Conservation (phyloP, 2,329 filamentous ascomycete genomes). For the Calonectria honghensis region DNA sequence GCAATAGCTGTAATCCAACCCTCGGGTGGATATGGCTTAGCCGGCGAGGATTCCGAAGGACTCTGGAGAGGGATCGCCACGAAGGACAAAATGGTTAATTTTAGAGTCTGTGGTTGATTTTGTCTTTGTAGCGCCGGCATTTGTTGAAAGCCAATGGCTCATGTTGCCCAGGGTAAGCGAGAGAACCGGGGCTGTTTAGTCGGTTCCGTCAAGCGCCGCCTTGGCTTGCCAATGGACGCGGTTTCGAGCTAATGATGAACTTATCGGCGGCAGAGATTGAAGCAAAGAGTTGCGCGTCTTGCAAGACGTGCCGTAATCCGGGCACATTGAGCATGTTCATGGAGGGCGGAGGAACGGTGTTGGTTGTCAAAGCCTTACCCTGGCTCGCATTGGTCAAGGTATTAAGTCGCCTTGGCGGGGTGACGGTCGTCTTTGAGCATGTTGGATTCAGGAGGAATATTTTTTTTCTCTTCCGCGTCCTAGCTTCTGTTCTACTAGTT, state of each 20-base stretch:
- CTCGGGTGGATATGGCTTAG: neutral
- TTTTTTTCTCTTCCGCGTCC: neutral
- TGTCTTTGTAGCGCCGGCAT: slow-evolving; percentile 2
- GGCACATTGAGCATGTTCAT: neutral
- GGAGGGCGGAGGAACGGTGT: neutral
- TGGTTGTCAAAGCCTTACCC: slow-evolving; percentile 13
- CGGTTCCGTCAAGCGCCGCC: no score
- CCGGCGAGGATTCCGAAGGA: neutral
- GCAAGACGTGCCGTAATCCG: no score
- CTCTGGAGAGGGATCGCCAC: neutral
- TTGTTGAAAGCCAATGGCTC: slow-evolving; percentile 40
- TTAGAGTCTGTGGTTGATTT: neutral
- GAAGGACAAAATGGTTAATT: neutral
- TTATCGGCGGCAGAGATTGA: neutral
- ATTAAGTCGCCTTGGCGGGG: slow-evolving; percentile 12
- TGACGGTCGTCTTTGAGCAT: slow-evolving; percentile 1
- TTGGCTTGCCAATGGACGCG: no score
- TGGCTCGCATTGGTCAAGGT: slow-evolving; percentile 3
- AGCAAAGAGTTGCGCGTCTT: neutral
- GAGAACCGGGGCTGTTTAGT: slow-evolving; percentile 25
- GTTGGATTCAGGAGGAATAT: neutral
- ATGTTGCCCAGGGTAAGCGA: slow-evolving; percentile 37
- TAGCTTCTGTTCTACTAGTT: slow-evolving; percentile 15
- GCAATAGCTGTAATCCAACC: neutral
- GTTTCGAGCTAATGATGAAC: neutral